A percentile compares a stretch with the other conserved stretches of the same genome.
phyloP scores from a whole-genome alignment of 2,329 filamentous ascomycete genomes.

The Escovopsis sp. region DNA sequence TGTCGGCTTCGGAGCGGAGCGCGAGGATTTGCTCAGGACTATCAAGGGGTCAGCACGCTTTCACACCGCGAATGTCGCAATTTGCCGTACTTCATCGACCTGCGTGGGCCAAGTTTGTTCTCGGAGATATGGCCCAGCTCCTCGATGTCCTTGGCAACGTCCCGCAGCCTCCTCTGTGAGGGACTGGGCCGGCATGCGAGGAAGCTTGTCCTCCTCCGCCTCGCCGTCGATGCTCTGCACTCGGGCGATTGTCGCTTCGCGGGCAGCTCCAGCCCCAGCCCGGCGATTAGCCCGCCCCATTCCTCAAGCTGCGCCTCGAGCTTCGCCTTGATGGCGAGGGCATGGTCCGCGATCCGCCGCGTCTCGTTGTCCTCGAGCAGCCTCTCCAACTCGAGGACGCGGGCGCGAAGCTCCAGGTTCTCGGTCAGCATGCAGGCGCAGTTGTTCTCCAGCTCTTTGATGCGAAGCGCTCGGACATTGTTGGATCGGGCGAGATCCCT shows the following conservation, averaged over 20 bases:
- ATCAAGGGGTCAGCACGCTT: conserved; percentile 15
- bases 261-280: conserved; percentile 47
- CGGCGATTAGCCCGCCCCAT: conserved; percentile 51
- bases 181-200: conserved; percentile 28
- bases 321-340: conserved; percentile 53
- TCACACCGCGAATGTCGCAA: neutral
- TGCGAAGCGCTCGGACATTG: conserved; percentile 61
- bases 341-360: conserved; percentile 47
- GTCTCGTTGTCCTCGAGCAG: conserved; percentile 48
- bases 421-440: conserved; percentile 62
- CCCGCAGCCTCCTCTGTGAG: conserved; percentile 40
- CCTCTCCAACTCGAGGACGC: conserved; percentile 54
- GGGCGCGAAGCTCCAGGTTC: conserved; percentile 57
- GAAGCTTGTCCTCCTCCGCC: conserved; percentile 26
- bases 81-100: conserved; percentile 48
- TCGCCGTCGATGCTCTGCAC: conserved; percentile 22
- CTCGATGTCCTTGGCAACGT: conserved; percentile 41
- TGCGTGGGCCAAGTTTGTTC: conserved; percentile 50
- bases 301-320: conserved; percentile 60
- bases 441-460: conserved; percentile 63
- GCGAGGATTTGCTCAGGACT: conserved; percentile 50
- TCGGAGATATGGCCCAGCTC: conserved; percentile 46
- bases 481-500: conserved; percentile 70
- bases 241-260: conserved; percentile 30
- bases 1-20: conserved; percentile 34